These are phyloP conservation scores for Brassica hybrid DNA, from an alignment of 441 rosid genomes.

Conservation along the genomic window DNA sequence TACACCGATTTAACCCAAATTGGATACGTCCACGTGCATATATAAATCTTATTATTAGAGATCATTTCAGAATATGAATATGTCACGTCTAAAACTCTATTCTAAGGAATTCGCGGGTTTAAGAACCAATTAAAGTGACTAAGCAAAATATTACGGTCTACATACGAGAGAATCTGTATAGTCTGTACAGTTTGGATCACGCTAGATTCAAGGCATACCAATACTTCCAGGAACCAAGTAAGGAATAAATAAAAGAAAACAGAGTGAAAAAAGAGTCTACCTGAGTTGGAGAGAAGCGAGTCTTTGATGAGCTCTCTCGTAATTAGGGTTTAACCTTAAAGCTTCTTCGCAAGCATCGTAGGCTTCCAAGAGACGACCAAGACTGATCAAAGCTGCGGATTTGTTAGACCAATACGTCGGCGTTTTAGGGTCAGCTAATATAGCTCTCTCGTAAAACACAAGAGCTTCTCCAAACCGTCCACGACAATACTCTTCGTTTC, in stretches of 20 bases:
- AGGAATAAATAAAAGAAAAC: background rate
- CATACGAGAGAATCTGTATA: background rate
- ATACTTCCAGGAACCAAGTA: background rate
- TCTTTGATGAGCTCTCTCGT: conserved; percentile 79
- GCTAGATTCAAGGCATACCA: background rate
- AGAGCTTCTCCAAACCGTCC: conserved; percentile 78
- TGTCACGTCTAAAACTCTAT: background rate
- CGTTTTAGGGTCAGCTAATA: conserved; percentile 62
- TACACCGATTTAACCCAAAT: background rate
- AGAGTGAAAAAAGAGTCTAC: conserved; percentile 39
- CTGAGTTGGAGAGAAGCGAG: conserved; percentile 70
- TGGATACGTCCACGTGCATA: background rate
- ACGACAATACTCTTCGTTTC: conserved; percentile 75
- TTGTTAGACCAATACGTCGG: conserved; percentile 75
- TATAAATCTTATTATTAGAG: background rate
- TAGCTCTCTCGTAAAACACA: conserved; percentile 71
- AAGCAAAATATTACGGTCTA: background rate
- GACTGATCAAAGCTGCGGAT: conserved; percentile 79
- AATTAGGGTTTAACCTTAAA: conserved; percentile 64
- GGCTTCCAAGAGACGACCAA: conserved; percentile 74
- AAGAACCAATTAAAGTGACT: background rate
- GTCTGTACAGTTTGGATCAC: background rate
- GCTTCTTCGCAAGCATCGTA: conserved; percentile 74
- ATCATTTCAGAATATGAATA: background rate
- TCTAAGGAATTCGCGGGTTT: background rate